Percentiles rank a stretch among this genome's conserved stretches.
phyloP scores from a whole-genome alignment of 2,329 filamentous ascomycete genomes.

The Metarhizium guizhouense region DNA sequence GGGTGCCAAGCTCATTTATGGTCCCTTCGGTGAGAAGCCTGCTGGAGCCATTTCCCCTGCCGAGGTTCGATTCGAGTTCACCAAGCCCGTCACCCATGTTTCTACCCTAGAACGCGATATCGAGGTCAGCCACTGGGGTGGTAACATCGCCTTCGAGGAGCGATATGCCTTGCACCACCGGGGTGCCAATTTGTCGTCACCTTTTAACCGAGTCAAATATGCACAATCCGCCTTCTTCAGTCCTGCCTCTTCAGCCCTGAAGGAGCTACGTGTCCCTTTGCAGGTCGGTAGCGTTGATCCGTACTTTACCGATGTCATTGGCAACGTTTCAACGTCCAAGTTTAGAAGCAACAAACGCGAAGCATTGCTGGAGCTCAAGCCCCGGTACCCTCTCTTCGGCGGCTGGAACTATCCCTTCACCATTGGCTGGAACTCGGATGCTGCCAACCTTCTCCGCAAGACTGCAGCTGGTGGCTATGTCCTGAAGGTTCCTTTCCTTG shows the following conservation, averaged over 20 bases:
- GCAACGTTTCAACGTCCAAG: slow-evolving; percentile 88
- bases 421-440: slow-evolving; percentile 88
- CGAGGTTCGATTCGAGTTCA: slow-evolving; percentile 87
- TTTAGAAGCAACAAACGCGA: slow-evolving; percentile 73
- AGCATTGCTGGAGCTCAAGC: slow-evolving; percentile 81
- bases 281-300: slow-evolving; percentile 71
- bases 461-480: slow-evolving; percentile 63
- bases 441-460: slow-evolving; percentile 66
- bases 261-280: slow-evolving; percentile 73
- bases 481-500: slow-evolving; percentile 84
- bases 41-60: slow-evolving; percentile 66
- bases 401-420: slow-evolving; percentile 98
- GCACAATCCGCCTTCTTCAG: slow-evolving; percentile 66
- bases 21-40: slow-evolving; percentile 75
- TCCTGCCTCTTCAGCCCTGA: slow-evolving; percentile 68
- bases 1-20: slow-evolving; percentile 81
- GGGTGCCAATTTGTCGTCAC: slow-evolving; percentile 65
- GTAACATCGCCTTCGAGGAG: slow-evolving; percentile 92
- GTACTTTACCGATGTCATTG: slow-evolving; percentile 94
- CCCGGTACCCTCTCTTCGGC: slow-evolving; percentile 91
- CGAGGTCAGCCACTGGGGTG: slow-evolving; percentile 96
- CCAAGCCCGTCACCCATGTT: slow-evolving; percentile 77
- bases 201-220: slow-evolving; percentile 73
- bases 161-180: slow-evolving; percentile 82
- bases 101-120: slow-evolving; percentile 78